Evolutionary conservation across 306 rosid genomes (phyloP), one percentile per base, ranked within the genome.

Genomic region (Vigna radiata): DNA sequence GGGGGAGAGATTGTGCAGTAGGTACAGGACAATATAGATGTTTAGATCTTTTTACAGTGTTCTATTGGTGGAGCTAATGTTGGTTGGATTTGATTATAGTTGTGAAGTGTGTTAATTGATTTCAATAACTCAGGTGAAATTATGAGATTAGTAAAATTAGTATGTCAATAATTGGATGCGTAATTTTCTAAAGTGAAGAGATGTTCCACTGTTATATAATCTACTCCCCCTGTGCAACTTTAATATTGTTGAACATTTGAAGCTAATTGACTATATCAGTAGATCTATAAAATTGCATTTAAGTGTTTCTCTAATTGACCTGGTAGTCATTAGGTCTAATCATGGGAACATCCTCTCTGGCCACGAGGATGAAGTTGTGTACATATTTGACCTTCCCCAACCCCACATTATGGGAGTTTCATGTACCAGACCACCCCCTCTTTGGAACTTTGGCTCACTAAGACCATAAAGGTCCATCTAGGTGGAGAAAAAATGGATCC

Each of bases 51-150:
- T 4, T 31, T 4, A 19, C 21, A 62, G 7, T 18, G 15, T 33
- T 64, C 43, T 64, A 18, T 49, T 39, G 33, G 65, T 39, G 49
- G 47, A 53, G 5, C 25, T 77, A 39, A 13, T 67, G 67, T 31
- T 46, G 43, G 33, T 54, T 17, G 41, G 68, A 43, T 43, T 25
- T 56, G 18, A 15, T 21, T 25, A 59, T 52, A 17, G 27, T 46
- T 43, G 52, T 44, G 39, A 48, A 63, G 49, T 49, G 47, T 16
- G 4, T 68, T 49, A 37, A 46, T 18, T 46, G 33, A 44, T 68
- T 27, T 56, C 50, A 19, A 44, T 58, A 55, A 55, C 52, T 36
- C 58, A 18, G 58, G 23, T 44, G 75, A 77, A 14, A 43, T 77
- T 68, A 12, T 53, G 16, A 25, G 21, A 12, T 39, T 25, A 8